Percentiles rank a stretch among this genome's conserved stretches.
These are phyloP conservation scores for Ambrosia trifida DNA, from an alignment of 129 eudicot genomes.

Conservation along the genomic window DNA sequence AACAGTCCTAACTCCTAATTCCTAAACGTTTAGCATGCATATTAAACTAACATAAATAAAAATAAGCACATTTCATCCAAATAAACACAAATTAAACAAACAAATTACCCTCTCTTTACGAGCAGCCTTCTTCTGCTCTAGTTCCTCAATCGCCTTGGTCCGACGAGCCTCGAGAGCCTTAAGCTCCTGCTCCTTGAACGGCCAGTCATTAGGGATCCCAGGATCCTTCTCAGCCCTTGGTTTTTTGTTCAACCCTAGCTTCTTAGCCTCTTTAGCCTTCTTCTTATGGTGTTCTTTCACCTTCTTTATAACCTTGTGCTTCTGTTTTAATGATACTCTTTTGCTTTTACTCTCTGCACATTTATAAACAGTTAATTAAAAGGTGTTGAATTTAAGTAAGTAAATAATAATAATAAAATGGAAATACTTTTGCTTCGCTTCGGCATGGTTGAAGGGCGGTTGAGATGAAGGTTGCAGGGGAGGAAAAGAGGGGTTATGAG, in stretches of 20 bases:
- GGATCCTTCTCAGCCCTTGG: constrained; percentile 87
- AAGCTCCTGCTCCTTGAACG: constrained; percentile 96
- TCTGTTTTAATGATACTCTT: constrained; percentile 70
- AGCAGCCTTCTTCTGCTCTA: constrained; percentile 93
- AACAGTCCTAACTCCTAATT: background rate
- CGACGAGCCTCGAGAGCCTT: constrained; percentile 91
- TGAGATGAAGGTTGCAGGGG: constrained; percentile 4
- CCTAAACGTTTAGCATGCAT: background rate
- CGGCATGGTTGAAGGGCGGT: constrained; percentile 49
- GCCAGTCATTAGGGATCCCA: constrained; percentile 97
- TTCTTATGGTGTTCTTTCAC: constrained; percentile 92
- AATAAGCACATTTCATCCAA: background rate
- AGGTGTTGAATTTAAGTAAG: too few relatives aligned
- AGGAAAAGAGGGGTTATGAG: constrained; percentile 26
- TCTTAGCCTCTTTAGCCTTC: constrained; percentile 93
- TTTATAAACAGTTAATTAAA: background rate
- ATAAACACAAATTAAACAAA: background rate
- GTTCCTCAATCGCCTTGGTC: constrained; percentile 64
- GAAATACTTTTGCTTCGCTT: constrained; percentile 76
- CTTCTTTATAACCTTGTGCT: constrained; percentile 77
- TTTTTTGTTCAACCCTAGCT: constrained; percentile 68
- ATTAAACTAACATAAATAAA: background rate
- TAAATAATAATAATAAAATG: too few relatives aligned
- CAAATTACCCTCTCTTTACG: constrained; percentile 95
- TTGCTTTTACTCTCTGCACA: constrained; percentile 96